Evolutionary conservation across 768 basidiomycete genomes (phyloP).

Genomic region (Tricholoma terreum): DNA sequence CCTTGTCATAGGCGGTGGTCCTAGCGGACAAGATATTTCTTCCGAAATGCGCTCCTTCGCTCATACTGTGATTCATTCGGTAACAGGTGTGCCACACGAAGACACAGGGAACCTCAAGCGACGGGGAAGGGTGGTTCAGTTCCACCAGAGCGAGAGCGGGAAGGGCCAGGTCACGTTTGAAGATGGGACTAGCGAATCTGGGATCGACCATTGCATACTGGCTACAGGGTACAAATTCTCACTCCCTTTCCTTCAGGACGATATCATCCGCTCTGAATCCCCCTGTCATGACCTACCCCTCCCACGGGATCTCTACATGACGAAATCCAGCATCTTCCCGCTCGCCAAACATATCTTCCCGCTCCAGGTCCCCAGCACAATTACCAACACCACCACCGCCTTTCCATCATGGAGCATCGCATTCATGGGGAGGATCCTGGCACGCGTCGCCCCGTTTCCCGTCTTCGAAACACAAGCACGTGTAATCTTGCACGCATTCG

Average conservation of each 20-base stretch:
- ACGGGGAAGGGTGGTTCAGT: slow-evolving; percentile 42
- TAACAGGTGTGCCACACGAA: slow-evolving; percentile 31
- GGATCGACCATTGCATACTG: slow-evolving; percentile 61
- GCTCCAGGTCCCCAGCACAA: slow-evolving; percentile 27
- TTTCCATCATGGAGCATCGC: slow-evolving; percentile 52
- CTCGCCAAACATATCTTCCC: slow-evolving; percentile 74
- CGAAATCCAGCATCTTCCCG: slow-evolving; percentile 65
- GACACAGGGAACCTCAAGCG: slow-evolving; percentile 34
- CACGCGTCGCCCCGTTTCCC: slow-evolving; percentile 68
- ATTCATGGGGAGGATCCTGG: slow-evolving; percentile 57
- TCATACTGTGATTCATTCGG: slow-evolving; percentile 54
- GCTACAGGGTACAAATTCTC: slow-evolving; percentile 73
- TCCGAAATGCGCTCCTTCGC: slow-evolving; percentile 49
- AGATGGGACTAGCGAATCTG: slow-evolving; percentile 52
- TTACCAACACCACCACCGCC: not conserved
- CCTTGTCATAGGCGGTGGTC: slow-evolving; percentile 50
- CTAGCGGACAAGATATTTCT: slow-evolving; percentile 68
- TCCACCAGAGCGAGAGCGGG: slow-evolving; percentile 22
- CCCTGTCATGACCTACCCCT: slow-evolving; percentile 50
- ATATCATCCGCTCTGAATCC: slow-evolving; percentile 28
- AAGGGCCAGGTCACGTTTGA: slow-evolving; percentile 51
- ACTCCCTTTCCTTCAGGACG: slow-evolving; percentile 55
- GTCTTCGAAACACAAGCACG: slow-evolving; percentile 75
- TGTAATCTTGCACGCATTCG: slow-evolving; percentile 55
- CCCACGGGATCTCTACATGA: slow-evolving; percentile 54